Conservation (phyloP, 2,329 filamentous ascomycete species). For the Stemphylium lycopersici region DNA sequence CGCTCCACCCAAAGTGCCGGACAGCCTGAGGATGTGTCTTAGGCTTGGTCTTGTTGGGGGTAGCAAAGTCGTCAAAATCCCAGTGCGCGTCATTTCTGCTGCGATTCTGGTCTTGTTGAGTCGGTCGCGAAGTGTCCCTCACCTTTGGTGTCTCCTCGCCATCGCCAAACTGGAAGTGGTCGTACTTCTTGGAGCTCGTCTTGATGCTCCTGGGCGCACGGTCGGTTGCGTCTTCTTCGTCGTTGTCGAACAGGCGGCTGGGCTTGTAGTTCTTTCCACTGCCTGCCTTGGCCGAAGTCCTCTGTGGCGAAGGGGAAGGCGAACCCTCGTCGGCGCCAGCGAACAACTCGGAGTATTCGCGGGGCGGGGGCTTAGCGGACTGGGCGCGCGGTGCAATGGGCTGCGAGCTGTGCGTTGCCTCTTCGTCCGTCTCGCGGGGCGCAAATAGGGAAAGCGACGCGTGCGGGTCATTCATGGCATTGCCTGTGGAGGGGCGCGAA, state of each 20-base stretch:
- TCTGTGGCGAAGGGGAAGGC: slow-evolving; percentile 51
- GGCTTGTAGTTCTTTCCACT: slow-evolving; percentile 58
- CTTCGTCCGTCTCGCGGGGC: slow-evolving; percentile 67
- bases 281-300: slow-evolving; percentile 52
- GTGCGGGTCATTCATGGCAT: slow-evolving; percentile 57
- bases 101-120: slow-evolving; percentile 9
- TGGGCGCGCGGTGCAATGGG: slow-evolving; percentile 65
- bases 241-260: slow-evolving; percentile 63
- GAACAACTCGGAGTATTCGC: slow-evolving; percentile 74
- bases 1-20: slow-evolving; percentile 77
- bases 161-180: slow-evolving; percentile 83
- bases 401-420: slow-evolving; percentile 53
- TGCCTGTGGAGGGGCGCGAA: slow-evolving; percentile 47
- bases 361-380: slow-evolving; percentile 72
- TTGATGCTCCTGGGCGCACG: slow-evolving; percentile 54
- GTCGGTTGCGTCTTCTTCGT: slow-evolving; percentile 52
- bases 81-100: slow-evolving; percentile 59
- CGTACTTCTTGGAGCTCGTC: slow-evolving; percentile 78
- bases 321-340: slow-evolving; percentile 54
- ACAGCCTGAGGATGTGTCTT: slow-evolving; percentile 72
- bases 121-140: slow-evolving; percentile 62
- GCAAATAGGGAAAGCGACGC: slow-evolving; percentile 77
- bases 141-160: slow-evolving; percentile 53
- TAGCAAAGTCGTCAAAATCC: slow-evolving; percentile 87
- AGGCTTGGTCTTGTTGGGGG: slow-evolving; percentile 74